Evolutionary conservation across 495 filamentous ascomycete genomes (phyloP), one percentile per base, ranked within the genome.

Genomic region (Usnea hakonensis): DNA sequence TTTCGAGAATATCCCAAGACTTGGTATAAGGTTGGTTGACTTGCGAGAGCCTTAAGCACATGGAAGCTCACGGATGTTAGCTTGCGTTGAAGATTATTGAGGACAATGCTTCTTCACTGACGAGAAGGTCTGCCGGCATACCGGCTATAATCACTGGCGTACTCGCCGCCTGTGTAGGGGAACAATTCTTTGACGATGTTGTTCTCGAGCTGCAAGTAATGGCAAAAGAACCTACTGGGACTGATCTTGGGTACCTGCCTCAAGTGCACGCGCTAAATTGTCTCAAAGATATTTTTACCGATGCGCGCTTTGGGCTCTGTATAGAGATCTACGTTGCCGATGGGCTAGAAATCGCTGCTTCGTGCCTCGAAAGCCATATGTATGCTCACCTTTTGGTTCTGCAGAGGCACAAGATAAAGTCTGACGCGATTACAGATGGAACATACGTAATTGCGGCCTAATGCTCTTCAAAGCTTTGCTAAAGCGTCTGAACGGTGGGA

Each of bases 261-360:
- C 94, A 97, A 74, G 94, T 97, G 2, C 94, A 98, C 69, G 90
- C 93, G 0, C 78, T 96, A 65, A 98, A 98, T 65, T 95, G 87
- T 64, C 73, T 97, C 50, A 90, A 92, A 69, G 89, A 91, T 58
- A 85, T 94, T 8, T 94, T 96, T 70, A 89, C 83, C 38, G 90
- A 87, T 67, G 87, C 88, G 7, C 82, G 83, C 26, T 77, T 96
- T 16, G 85, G 84, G 13, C 72, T 74, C 26, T 68, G 72, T 41
- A 85, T 87, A 0, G 89, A 92, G 62, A 73, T 71, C 1, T 85
- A 89, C 64, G 79, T 97, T 32, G 86, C 88, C 58, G 71, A 81
- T n/a, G 82, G 82, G 13, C 75, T 97, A 21, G 82, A 85, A 41
- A 78, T 96, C 41, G 91, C 90, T 10, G 87, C 88, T 16, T 77